These are phyloP conservation scores for Globisporangium yorkense DNA, from an alignment of 352 stramenopile species.

Conservation along the genomic window DNA sequence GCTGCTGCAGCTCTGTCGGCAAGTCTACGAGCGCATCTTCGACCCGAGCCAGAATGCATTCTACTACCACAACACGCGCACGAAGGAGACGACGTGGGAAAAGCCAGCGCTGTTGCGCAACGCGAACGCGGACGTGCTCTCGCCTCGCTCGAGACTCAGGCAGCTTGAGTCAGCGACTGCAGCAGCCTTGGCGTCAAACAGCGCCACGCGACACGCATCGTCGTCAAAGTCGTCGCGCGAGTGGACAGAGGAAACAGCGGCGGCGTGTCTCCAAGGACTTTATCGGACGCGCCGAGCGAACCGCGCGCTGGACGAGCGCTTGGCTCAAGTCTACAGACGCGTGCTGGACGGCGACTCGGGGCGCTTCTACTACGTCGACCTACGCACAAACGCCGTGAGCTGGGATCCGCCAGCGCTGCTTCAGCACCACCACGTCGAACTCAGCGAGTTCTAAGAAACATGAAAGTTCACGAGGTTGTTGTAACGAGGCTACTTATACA, in stretches of 20 bases:
- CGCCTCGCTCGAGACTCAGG: constrained; percentile 39
- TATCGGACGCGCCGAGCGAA: constrained; percentile 48
- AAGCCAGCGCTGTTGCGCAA: constrained; percentile 50
- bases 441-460: constrained; percentile 21
- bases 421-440: constrained; percentile 17
- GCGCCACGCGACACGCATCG: not conserved
- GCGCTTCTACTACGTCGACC: constrained; percentile 73
- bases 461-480: too few species aligned
- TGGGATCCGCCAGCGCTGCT: constrained; percentile 46
- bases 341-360: constrained; percentile 37
- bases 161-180: constrained; percentile 15
- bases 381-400: constrained; percentile 52
- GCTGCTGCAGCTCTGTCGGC: constrained; percentile 35
- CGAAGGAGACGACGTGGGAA: constrained; percentile 57
- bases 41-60: constrained; percentile 41
- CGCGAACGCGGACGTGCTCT: constrained; percentile 35
- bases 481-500: too few species aligned
- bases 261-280: constrained; percentile 43
- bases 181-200: not conserved
- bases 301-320: constrained; percentile 23
- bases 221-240: constrained; percentile 1
- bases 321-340: constrained; percentile 50
- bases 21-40: constrained; percentile 69
- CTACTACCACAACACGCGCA: constrained; percentile 82
- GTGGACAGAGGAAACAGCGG: constrained; percentile 48